phyloP scores from a whole-genome alignment of 2,329 filamentous ascomycete species.

The Geosmithia putterillii region DNA sequence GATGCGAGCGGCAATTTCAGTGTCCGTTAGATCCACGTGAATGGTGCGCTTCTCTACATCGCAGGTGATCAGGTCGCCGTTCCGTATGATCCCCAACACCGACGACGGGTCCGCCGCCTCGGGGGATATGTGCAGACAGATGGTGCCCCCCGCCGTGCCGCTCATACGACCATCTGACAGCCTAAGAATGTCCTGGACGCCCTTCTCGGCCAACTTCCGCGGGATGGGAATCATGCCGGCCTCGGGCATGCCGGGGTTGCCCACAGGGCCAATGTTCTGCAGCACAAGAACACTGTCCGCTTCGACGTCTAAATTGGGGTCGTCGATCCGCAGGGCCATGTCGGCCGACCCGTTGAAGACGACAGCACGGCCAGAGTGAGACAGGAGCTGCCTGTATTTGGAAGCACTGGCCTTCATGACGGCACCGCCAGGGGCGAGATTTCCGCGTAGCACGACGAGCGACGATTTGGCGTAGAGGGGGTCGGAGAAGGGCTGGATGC shows the following conservation, averaged over 20 bases:
- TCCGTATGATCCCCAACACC: slow-evolving; percentile 62
- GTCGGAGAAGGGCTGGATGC: slow-evolving; percentile 52
- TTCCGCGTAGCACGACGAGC: slow-evolving; percentile 71
- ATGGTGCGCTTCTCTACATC: slow-evolving; percentile 57
- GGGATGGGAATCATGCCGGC: slow-evolving; percentile 54
- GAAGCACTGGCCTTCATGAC: slow-evolving; percentile 82
- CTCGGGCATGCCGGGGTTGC: slow-evolving; percentile 89
- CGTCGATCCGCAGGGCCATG: slow-evolving; percentile 50
- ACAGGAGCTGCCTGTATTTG: slow-evolving; percentile 54
- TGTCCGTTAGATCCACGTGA: slow-evolving; percentile 47
- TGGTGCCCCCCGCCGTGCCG: slow-evolving; percentile 79
- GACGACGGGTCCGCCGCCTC: slow-evolving; percentile 69
- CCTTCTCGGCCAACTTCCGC: slow-evolving; percentile 64
- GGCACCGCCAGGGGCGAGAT: slow-evolving; percentile 70
- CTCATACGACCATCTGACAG: slow-evolving; percentile 82
- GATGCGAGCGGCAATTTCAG: slow-evolving; percentile 53
- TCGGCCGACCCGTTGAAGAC: slow-evolving; percentile 69
- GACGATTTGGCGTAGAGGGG: slow-evolving; percentile 66
- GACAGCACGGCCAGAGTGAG: slow-evolving; percentile 36
- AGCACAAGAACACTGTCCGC: slow-evolving; percentile 59
- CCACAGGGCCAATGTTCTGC: slow-evolving; percentile 79
- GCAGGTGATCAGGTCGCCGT: slow-evolving; percentile 71
- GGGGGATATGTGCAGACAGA: slow-evolving; percentile 77
- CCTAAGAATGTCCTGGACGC: slow-evolving; percentile 68
- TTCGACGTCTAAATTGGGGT: slow-evolving; percentile 47